Percentiles rank a stretch among this genome's conserved stretches.
Conservation (phyloP, 805 yeast species). For the Candida easanensis region DNA sequence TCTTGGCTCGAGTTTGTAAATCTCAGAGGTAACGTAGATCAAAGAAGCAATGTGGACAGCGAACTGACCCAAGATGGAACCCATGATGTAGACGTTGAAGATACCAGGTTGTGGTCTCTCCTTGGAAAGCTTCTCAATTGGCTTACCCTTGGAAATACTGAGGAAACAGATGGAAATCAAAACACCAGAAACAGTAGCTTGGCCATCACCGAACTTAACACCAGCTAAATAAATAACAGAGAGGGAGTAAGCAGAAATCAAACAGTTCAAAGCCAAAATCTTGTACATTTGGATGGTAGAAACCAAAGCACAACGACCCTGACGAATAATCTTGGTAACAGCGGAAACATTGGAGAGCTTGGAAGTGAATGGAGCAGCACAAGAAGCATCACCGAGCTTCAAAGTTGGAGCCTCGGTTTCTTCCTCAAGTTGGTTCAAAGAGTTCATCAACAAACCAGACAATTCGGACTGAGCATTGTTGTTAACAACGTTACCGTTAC, state of each 20-base stretch:
- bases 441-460: slow-evolving; percentile 64
- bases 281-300: slow-evolving; percentile 99
- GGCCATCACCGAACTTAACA: slow-evolving; percentile 96
- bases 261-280: slow-evolving; percentile 92
- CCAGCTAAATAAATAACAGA: slow-evolving; percentile 95
- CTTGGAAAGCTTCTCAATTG: slow-evolving; percentile 82
- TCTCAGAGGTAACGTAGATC: slow-evolving; percentile 78
- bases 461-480: slow-evolving; percentile 39
- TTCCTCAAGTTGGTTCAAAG: slow-evolving; percentile 54
- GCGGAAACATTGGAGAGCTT: slow-evolving; percentile 89
- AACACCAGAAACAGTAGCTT: slow-evolving; percentile 95
- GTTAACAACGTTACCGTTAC: slow-evolving; percentile 28
- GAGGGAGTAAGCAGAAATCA: slow-evolving; percentile 93
- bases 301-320: slow-evolving; percentile 96
- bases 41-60: slow-evolving; percentile 85
- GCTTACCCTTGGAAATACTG: slow-evolving; percentile 91
- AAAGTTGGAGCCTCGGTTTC: slow-evolving; percentile 84
- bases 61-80: slow-evolving; percentile 94
- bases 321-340: slow-evolving; percentile 90
- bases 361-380: slow-evolving; percentile 98
- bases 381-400: slow-evolving; percentile 97
- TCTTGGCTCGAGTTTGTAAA: slow-evolving; percentile 87
- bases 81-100: slow-evolving; percentile 94
- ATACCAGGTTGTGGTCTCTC: slow-evolving; percentile 98
- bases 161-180: slow-evolving; percentile 91